Percentiles rank a stretch among this genome's conserved stretches.
Evolutionary conservation across 73 alveolate species (phyloP).

Genomic region (Blepharisma stoltei): DNA sequence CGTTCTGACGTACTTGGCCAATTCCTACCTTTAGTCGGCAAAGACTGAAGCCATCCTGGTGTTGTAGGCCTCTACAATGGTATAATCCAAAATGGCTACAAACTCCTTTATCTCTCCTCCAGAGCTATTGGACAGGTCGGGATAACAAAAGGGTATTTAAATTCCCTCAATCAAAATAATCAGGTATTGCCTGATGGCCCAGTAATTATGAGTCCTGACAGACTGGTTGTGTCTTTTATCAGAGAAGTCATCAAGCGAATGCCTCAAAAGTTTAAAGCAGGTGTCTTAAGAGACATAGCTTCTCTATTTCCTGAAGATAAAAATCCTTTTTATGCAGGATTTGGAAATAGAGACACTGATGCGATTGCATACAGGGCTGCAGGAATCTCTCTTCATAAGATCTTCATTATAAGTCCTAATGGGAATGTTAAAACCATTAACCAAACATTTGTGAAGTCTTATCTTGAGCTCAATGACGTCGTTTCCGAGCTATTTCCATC

Average conservation of each 20-base stretch:
- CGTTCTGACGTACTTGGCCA: conserved; percentile 94
- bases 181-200: conserved; percentile 22
- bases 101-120: conserved; percentile 90
- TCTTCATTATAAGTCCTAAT: conserved; percentile 50
- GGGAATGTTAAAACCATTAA: neutral
- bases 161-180: conserved; percentile 46
- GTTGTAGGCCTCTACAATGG: conserved; percentile 71
- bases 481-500: conserved; percentile 16
- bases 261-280: conserved; percentile 30
- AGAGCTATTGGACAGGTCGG: conserved; percentile 95
- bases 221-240: neutral
- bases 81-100: conserved; percentile 80
- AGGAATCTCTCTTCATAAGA: conserved; percentile 45
- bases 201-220: conserved; percentile 30
- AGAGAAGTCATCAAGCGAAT: conserved; percentile 23
- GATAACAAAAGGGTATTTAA: conserved; percentile 66
- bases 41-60: conserved; percentile 95
- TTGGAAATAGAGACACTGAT: conserved; percentile 68
- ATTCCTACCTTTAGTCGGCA: conserved; percentile 90
- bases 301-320: conserved; percentile 8
- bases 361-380: conserved; percentile 69
- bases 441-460: neutral
- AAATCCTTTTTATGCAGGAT: conserved; percentile 33
- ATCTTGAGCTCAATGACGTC: neutral
- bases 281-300: conserved; percentile 12